Base-by-base conservation (phyloP, 306 rosid genomes). In the Erythrophleum fordii region DNA sequence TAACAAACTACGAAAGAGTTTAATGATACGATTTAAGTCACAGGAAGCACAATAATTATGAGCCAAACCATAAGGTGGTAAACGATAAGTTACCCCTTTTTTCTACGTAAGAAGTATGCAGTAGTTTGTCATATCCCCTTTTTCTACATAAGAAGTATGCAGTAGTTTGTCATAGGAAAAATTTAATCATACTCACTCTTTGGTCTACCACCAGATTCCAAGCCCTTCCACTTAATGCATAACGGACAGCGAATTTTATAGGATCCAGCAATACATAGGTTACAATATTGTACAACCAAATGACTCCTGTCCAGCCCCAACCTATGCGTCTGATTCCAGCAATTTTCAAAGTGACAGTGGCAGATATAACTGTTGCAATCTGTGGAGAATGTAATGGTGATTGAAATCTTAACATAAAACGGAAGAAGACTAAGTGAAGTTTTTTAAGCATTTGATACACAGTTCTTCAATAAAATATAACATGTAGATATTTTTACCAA, bases 351-450 rank as follows among this genome's bases (percentile, higher is more conserved):
- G 26, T 71, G 49, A 76, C 72, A 11, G 62, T 66, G 52, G 97
- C 93, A n/a, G 97, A 83, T 88, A 92, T 13, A 23, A 87, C 78
- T 39, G 97, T 89, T 14, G 93, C 97, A 82, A 92, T 48, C 95
- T 90, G 83, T 72, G 62, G 20, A 39, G 61, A 28, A 61, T 60
- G 58, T 51, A 41, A 12, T 14, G 28, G 53, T 28, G 35, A 25
- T 65, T 41, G 17, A 28, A 20, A 65, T 73, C 10, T 41, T 56
- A 17, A 10, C 34, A 22, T 56, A 23, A 12, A 2, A 37, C 17
- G 23, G 18, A n/a, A 28, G 26, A 26, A 48, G 6, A 22, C 23
- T 22, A 3, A 53, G 60, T 53, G 62, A 23, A 22, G 16, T 55
- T 55, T 31, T 58, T 23, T 25, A 12, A 5, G 8, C 11, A 3